Percentiles rank a stretch among this genome's conserved stretches.
Conservation (phyloP, 495 filamentous ascomycete species). For the Penicillium verhagenii region DNA sequence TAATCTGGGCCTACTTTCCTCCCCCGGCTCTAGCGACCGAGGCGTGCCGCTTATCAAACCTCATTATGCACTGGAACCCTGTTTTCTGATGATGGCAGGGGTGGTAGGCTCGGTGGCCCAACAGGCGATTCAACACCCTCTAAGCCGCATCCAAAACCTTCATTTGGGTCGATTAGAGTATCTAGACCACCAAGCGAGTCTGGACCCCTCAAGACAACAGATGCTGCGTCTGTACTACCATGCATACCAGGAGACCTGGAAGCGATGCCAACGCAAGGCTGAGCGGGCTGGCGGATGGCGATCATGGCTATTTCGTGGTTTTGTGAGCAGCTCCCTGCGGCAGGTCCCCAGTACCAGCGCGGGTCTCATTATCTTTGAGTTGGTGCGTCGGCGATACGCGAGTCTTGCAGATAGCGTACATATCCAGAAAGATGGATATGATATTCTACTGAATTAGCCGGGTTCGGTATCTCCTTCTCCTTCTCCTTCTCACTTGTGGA, state of each 20-base stretch:
- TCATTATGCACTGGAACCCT: slow-evolving; percentile 82
- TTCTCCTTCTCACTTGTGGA: too few relatives aligned
- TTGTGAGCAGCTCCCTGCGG: slow-evolving; percentile 69
- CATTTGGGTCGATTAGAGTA: slow-evolving; percentile 79
- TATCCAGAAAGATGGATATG: slow-evolving; percentile 67
- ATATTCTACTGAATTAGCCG: slow-evolving; percentile 60
- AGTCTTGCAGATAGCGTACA: slow-evolving; percentile 61
- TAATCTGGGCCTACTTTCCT: slow-evolving; percentile 29
- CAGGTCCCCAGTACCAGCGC: slow-evolving; percentile 89
- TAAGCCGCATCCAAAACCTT: slow-evolving; percentile 70
- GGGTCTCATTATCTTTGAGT: slow-evolving; percentile 84
- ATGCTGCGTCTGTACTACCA: slow-evolving; percentile 68
- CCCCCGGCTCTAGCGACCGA: slow-evolving; percentile 26
- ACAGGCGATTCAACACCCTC: slow-evolving; percentile 75
- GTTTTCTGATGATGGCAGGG: slow-evolving; percentile 76
- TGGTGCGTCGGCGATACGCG: slow-evolving; percentile 79
- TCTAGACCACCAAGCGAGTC: slow-evolving; percentile 64
- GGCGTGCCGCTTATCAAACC: slow-evolving; percentile 65
- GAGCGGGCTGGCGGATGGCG: slow-evolving; percentile 60
- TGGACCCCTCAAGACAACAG: slow-evolving; percentile 39
- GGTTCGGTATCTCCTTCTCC: neutral
- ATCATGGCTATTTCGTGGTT: slow-evolving; percentile 74
- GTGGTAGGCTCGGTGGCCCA: slow-evolving; percentile 73
- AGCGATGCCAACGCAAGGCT: slow-evolving; percentile 65
- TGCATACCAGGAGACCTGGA: slow-evolving; percentile 74